phyloP scores from a whole-genome alignment of 2,329 filamentous ascomycete genomes.

The Zymoseptoria crescenta region DNA sequence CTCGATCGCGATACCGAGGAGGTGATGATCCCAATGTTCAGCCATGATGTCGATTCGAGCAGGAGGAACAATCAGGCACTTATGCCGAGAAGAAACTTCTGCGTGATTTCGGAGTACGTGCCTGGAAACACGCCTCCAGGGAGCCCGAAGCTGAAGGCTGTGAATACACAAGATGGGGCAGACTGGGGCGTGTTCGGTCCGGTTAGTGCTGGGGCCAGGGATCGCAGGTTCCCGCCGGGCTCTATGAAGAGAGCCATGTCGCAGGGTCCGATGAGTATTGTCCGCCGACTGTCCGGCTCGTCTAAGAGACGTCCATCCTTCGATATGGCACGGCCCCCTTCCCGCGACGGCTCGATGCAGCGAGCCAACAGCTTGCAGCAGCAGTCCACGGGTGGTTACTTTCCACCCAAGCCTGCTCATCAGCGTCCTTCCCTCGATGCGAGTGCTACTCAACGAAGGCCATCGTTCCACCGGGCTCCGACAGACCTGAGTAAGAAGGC shows the following conservation, averaged over 20 bases:
- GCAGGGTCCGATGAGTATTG: conserved; percentile 33
- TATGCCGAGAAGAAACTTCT: conserved; percentile 89
- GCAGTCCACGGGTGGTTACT: conserved; percentile 1
- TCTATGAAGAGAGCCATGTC: conserved; percentile 29
- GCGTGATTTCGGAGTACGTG: conserved; percentile 76
- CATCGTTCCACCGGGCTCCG: conserved; percentile 39
- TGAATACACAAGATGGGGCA: conserved; percentile 25
- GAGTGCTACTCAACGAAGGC: conserved; percentile 18
- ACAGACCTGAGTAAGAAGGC: conserved; percentile 37
- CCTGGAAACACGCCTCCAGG: conserved; percentile 68
- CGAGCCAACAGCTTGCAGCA: conserved; percentile 21
- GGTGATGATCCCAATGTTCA: conserved; percentile 91
- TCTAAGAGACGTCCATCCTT: conserved; percentile 16
- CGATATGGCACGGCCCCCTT: conserved; percentile 2
- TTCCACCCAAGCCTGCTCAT: conserved; percentile 2
- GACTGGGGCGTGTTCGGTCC: conserved; percentile 11
- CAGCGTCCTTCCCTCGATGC: not conserved
- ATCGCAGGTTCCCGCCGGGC: conserved; percentile 24
- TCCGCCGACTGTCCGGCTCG: conserved; percentile 35
- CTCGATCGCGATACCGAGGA: conserved; percentile 72
- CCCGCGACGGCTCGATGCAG: conserved; percentile 5
- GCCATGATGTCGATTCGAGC: conserved; percentile 80
- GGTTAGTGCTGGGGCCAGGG: conserved; percentile 2
- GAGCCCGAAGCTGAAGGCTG: conserved; percentile 42
- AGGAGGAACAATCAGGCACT: conserved; percentile 84